These are phyloP conservation scores for Ustilago bromivora DNA, from an alignment of 1,284 basidiomycete species.

Conservation along the genomic window DNA sequence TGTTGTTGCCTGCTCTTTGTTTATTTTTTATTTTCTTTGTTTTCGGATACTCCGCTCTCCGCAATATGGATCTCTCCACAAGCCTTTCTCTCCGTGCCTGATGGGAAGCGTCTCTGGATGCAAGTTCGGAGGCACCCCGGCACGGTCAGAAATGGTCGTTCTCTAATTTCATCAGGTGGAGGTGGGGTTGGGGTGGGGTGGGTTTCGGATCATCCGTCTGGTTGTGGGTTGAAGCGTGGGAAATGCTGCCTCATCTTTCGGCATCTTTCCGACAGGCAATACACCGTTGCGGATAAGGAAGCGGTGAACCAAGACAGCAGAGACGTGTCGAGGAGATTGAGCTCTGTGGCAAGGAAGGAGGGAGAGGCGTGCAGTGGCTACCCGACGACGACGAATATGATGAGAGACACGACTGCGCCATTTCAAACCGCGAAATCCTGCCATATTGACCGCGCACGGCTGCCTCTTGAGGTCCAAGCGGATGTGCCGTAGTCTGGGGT, in stretches of 20 bases:
- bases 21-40: neutral
- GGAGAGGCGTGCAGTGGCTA: constrained; percentile 2
- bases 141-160: neutral
- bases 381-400: neutral
- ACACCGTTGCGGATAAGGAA: neutral
- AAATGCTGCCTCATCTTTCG: neutral
- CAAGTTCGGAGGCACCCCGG: neutral
- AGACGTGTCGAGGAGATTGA: neutral
- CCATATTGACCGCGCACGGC: neutral
- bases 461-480: neutral
- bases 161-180: no score
- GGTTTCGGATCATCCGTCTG: neutral
- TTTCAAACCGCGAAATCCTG: neutral
- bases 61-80: neutral
- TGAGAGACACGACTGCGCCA: neutral
- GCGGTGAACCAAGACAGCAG: neutral
- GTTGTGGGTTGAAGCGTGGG: neutral
- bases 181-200: neutral
- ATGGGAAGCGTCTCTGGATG: neutral
- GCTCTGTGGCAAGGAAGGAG: neutral
- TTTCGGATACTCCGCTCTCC: constrained; percentile 1
- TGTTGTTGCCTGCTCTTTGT: neutral
- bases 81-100: neutral
- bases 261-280: neutral
- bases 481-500: neutral